A percentile compares a stretch with the other conserved stretches of the same genome.
Evolutionary conservation across 192 early-diverging fungal genomes (phyloP).

Genomic region (Podila epicladia): DNA sequence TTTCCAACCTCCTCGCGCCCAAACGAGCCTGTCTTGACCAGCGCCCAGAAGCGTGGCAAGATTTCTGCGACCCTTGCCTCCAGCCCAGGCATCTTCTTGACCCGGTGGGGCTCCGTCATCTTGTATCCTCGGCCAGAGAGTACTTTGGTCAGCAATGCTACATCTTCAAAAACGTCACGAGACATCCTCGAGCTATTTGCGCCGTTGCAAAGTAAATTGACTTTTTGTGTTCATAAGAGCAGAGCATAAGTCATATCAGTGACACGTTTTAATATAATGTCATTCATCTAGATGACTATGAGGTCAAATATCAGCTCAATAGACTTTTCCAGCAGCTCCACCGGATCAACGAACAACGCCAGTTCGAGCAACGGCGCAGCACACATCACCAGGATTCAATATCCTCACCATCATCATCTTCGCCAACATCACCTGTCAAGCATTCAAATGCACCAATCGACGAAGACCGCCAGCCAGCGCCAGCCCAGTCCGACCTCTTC

Average conservation of each 20-base stretch:
- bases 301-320: conserved; percentile 30
- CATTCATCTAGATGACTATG: conserved; percentile 21
- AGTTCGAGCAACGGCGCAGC: not conserved
- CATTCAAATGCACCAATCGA: not conserved
- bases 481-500: conserved; percentile 34
- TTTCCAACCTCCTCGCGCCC: conserved; percentile 45
- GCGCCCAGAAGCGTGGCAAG: conserved; percentile 29
- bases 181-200: conserved; percentile 34
- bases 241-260: not conserved
- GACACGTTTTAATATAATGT: not conserved
- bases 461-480: conserved; percentile 15
- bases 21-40: conserved; percentile 27
- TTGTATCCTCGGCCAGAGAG: conserved; percentile 36
- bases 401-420: not conserved
- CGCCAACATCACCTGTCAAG: not conserved
- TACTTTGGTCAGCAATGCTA: not conserved
- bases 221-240: not conserved
- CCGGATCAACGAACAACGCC: conserved; percentile 19
- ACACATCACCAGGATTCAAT: not conserved
- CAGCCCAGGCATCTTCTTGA: conserved; percentile 36
- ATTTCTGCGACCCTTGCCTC: conserved; percentile 16
- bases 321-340: conserved; percentile 35
- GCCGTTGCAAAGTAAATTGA: conserved; percentile 18
- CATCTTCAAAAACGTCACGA: not conserved
- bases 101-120: conserved; percentile 45